Percentiles rank a stretch among this genome's conserved stretches.
Evolutionary conservation across 352 stramenopile species (phyloP).

Genomic region (Globisporangium canariense): DNA sequence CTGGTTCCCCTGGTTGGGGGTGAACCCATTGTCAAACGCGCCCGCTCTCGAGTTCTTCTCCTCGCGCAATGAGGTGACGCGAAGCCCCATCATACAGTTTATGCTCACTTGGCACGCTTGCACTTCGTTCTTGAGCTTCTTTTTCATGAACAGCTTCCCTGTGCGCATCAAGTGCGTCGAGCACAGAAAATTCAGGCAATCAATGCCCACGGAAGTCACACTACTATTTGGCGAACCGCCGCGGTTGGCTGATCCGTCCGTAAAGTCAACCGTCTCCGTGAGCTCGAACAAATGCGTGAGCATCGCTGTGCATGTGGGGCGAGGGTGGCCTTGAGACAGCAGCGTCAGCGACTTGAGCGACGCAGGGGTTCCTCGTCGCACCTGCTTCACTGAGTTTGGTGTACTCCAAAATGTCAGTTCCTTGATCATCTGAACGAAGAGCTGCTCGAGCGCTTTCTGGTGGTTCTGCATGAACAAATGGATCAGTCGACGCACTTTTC

Average conservation of each 20-base stretch:
- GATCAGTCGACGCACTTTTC: constrained; percentile 81
- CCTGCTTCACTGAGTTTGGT: constrained; percentile 25
- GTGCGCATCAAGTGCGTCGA: constrained; percentile 79
- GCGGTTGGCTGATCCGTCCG: constrained; percentile 34
- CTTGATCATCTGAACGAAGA: constrained; percentile 83
- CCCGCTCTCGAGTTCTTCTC: constrained; percentile 31
- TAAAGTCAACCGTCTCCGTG: constrained; percentile 83
- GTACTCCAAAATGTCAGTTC: constrained; percentile 83
- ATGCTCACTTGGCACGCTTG: constrained; percentile 65
- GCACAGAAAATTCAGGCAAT: constrained; percentile 85
- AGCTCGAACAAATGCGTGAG: constrained; percentile 84
- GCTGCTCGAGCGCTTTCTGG: constrained; percentile 55
- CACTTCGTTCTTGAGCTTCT: constrained; percentile 80
- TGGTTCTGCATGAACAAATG: constrained; percentile 82
- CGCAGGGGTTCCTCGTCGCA: constrained; percentile 44
- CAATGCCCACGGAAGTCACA: constrained; percentile 64
- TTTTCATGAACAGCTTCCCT: constrained; percentile 56
- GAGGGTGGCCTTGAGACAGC: constrained; percentile 61
- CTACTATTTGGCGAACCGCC: constrained; percentile 27
- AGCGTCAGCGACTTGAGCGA: constrained; percentile 69
- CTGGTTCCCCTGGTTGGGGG: constrained; percentile 59
- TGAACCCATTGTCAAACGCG: constrained; percentile 46
- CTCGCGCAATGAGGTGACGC: constrained; percentile 58
- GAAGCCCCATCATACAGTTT: constrained; percentile 88
- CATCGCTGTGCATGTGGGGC: constrained; percentile 70